Base-by-base conservation (phyloP, 305 asterid genomes). In the Fraxinus angustifolia region DNA sequence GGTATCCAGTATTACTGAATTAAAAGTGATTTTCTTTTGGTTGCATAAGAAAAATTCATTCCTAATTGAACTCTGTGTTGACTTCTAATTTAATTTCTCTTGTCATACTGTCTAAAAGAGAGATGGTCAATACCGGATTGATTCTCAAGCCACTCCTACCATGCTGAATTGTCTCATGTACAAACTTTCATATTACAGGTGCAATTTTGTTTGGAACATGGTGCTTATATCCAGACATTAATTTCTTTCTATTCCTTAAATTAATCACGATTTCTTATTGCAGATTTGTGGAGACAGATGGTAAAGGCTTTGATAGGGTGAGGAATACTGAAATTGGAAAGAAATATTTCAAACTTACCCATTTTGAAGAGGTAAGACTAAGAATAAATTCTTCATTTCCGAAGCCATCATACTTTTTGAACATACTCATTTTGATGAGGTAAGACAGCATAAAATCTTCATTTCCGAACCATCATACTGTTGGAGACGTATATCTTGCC, bases 71-170 rank as follows among this genome's bases (percentile, higher is more conserved):
- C 42, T 73, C 65, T 81, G 35, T 6, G 45, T 30, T 12, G 38
- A 65, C 73, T 12, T 67, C 75, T 70, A 30, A 70, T 33, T 71
- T 82, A 62, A 34, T 62, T 42, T 42, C 83, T 79, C 78, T 58
- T 82, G 28, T 75, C 79, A n/a, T 83, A 82, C 87, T 73, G 48
- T 74, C 86, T 77, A 81, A 85, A 87, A 96, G 99, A 96, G 98
- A 86, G 99, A 96, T 87, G 99, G 99, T 30, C 98, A 94, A 88
- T 96, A 96, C 90, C 93, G 98, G 88, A 96, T 96, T 34, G 98
- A 96, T 86, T 81, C 93, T 83, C 91, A 94, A 85, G 99, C 98
- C 80, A 96, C 99, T 79, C 97, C 94, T 33, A 96, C 99, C 85
- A 96, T 94, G 98, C 92, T 96, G 76, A 96, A 96, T 90, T 80